Evolutionary conservation across 176 grass and related monocot species (phyloP), one percentile per base, ranked within the genome.

Genomic region (Bromus sterilis): DNA sequence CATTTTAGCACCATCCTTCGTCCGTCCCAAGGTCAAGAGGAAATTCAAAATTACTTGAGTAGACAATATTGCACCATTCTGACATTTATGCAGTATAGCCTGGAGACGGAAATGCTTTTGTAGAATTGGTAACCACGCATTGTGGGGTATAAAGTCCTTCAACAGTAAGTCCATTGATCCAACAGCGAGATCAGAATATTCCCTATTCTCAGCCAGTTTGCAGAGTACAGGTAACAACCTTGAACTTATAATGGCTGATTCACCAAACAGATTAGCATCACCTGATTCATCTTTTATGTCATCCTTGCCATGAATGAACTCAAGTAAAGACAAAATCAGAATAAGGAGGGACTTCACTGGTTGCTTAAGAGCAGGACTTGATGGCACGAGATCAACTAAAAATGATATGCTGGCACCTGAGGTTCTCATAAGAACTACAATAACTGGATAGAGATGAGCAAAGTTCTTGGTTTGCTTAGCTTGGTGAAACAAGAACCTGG

Each of bases 1-100:
- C 75, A 98, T 78, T 86, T 91, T 86, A 46, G 90, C 95, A 83
- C 95, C 95, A 55, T 91, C 92, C 80, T 95, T 98, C 84, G 90
- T 93, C 60, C 57, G 82, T 29, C 83, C 89, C 87, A 98, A 75
- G 29, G 92, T 95, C 86, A 98, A 89, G 67, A 94, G 90, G 46
- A 98, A 95, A 85, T 89, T 91, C 71, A 98, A 67, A 55, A 78
- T 56, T 65, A 98, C 86, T 35, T 85, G 80, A 89, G 72, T 85
- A 76, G 80, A 87, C 26, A 81, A 33, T 24, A 89, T 80, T 71
- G 63, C 81, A 36, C 73, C 88, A 42, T 83, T 85, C 64, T 81
- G 90, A 46, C 91, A 76, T 32, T 94, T 94, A 46, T 89, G 84
- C 56, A 98, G 71, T 83, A 94, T 87, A 79, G 75, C 39, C 80